Percentiles rank a stretch among this genome's conserved stretches.
Conservation (phyloP, 805 yeast genomes). For the Nakazawaea wickerhamii region DNA sequence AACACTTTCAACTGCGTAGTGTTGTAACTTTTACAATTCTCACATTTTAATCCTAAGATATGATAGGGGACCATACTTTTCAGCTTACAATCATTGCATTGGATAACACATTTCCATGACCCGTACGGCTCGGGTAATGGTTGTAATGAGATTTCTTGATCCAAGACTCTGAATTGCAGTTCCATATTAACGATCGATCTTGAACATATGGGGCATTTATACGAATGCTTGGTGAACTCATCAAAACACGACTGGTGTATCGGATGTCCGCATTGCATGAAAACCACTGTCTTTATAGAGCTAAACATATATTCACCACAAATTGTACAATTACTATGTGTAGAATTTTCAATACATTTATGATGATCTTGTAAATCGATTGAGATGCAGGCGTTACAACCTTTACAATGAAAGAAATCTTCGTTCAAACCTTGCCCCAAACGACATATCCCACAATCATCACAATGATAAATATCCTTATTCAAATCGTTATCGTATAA, state of each 20-base stretch:
- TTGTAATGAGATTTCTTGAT: conserved; percentile 72
- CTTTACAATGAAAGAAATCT: conserved; percentile 87
- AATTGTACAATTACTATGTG: conserved; percentile 89
- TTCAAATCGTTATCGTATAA: conserved; percentile 75
- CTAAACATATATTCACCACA: conserved; percentile 90
- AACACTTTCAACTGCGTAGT: conserved; percentile 62
- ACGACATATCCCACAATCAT: conserved; percentile 88
- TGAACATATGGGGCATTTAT: conserved; percentile 89
- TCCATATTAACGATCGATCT: conserved; percentile 84
- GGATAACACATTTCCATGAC: conserved; percentile 67
- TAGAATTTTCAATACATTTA: conserved; percentile 78
- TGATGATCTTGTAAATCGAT: conserved; percentile 74
- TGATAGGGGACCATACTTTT: conserved; percentile 73
- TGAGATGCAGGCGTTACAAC: conserved; percentile 84
- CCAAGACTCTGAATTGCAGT: conserved; percentile 80
- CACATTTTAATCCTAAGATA: conserved; percentile 81
- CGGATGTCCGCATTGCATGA: conserved; percentile 93
- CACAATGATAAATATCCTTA: conserved; percentile 87
- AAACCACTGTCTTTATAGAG: conserved; percentile 75
- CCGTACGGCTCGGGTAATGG: conserved; percentile 77
- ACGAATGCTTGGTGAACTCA: conserved; percentile 74
- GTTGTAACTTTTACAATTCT: conserved; percentile 82
- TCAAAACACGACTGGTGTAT: conserved; percentile 83
- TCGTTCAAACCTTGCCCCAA: conserved; percentile 83
- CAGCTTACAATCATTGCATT: conserved; percentile 86